Conservation (phyloP, 2,329 filamentous ascomycete genomes). For the Aaosphaeria arxii region DNA sequence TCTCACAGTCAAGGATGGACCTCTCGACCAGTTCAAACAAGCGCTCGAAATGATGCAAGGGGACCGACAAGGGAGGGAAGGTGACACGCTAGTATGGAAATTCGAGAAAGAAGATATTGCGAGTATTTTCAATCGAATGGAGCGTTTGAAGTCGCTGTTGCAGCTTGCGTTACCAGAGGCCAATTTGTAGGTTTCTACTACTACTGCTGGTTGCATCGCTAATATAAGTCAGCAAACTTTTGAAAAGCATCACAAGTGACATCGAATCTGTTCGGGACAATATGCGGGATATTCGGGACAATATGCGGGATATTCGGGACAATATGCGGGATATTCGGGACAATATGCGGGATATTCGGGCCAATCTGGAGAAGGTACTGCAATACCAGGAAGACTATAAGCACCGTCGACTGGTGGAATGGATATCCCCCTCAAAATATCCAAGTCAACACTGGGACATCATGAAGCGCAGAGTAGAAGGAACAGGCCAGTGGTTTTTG, state of each 20-base stretch:
- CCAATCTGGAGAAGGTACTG: constrained; percentile 2
- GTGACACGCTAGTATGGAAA: constrained; percentile 7
- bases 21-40: constrained; percentile 22
- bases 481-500: constrained; percentile 21
- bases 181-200: constrained; percentile 11
- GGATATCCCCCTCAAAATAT: constrained; percentile 11
- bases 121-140: constrained; percentile 12
- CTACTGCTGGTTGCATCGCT: constrained; percentile 4
- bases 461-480: constrained; percentile 9
- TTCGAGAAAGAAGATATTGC: constrained; percentile 10
- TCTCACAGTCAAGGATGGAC: constrained; percentile 17
- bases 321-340: constrained; percentile 2
- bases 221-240: constrained; percentile 11
- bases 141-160: constrained; percentile 13
- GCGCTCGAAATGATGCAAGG: constrained; percentile 14
- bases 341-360: constrained; percentile 2
- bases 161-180: constrained; percentile 13
- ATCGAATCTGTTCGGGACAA: constrained; percentile 1
- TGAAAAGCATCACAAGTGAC: constrained; percentile 8
- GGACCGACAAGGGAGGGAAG: constrained; percentile 6
- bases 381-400: constrained; percentile 4
- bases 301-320: constrained; percentile 2
- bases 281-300: constrained; percentile 2
- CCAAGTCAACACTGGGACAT: constrained; percentile 12
- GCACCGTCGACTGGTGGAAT: constrained; percentile 8